These are phyloP conservation scores for Drechslerella coelobrocha DNA, from an alignment of 2,329 filamentous ascomycete species.

Conservation along the genomic window DNA sequence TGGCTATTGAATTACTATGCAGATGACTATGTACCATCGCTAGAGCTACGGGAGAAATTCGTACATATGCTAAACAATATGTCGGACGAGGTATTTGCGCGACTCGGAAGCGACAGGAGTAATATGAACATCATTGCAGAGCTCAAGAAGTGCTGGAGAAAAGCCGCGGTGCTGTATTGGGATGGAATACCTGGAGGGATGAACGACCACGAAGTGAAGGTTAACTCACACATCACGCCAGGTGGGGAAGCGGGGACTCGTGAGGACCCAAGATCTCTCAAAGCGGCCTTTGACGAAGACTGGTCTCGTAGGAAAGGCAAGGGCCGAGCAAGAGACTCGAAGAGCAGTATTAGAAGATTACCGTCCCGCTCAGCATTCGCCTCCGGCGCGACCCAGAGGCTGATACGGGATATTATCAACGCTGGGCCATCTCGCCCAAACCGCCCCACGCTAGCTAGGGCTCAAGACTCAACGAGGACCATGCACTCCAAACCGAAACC, in stretches of 20 bases:
- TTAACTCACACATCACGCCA: conserved; percentile 55
- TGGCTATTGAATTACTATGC: conserved; percentile 98
- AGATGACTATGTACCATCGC: conserved; percentile 77
- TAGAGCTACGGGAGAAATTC: conserved; percentile 54
- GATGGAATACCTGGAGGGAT: conserved; percentile 62
- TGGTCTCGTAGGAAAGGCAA: conserved; percentile 45
- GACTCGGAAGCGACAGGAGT: conserved; percentile 65
- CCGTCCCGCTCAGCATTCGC: conserved; percentile 40
- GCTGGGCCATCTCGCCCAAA: conserved; percentile 20
- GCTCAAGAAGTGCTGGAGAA: conserved; percentile 95
- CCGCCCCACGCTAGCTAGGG: conserved; percentile 30
- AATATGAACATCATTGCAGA: conserved; percentile 89
- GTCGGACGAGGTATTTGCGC: conserved; percentile 63
- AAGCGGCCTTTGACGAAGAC: conserved; percentile 43
- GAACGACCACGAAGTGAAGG: conserved; percentile 48
- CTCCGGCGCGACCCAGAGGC: conserved; percentile 37
- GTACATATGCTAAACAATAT: conserved; percentile 57
- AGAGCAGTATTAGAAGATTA: conserved; percentile 48
- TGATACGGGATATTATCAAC: conserved; percentile 48
- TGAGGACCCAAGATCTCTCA: conserved; percentile 46
- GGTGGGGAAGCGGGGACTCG: conserved; percentile 54
- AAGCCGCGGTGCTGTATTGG: conserved; percentile 90
- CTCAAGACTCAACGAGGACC: conserved; percentile 41
- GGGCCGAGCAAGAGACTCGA: conserved; percentile 37
- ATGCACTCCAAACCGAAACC: conserved; percentile 42